Evolutionary conservation across 495 filamentous ascomycete genomes (phyloP).

Genomic region (Lepraria neglecta): DNA sequence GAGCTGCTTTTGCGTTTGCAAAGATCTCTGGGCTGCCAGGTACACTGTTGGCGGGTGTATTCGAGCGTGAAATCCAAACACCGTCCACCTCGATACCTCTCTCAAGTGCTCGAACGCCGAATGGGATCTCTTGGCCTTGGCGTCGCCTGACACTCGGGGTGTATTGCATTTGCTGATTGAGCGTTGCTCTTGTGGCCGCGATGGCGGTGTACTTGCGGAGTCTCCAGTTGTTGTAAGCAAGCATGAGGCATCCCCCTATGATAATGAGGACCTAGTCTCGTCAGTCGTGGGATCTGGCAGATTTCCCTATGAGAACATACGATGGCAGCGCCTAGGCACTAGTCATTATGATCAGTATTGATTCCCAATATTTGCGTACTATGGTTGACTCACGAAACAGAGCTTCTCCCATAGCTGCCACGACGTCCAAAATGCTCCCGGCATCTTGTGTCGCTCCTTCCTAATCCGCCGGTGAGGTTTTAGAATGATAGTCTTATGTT

Average conservation of each 20-base stretch:
- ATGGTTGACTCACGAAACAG: slow-evolving; percentile 63
- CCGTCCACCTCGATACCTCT: slow-evolving; percentile 80
- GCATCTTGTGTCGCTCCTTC: slow-evolving; percentile 13
- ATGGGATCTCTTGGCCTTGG: slow-evolving; percentile 61
- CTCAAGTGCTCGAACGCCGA: slow-evolving; percentile 84
- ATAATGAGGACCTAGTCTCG: slow-evolving; percentile 42
- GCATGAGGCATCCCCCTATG: slow-evolving; percentile 39
- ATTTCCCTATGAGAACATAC: slow-evolving; percentile 32
- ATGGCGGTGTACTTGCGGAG: slow-evolving; percentile 58
- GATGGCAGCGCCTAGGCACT: slow-evolving; percentile 43
- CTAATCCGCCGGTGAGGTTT: not conserved
- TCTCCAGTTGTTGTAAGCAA: slow-evolving; percentile 54
- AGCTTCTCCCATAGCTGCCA: slow-evolving; percentile 91
- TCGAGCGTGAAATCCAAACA: slow-evolving; percentile 73
- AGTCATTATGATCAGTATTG: slow-evolving; percentile 21
- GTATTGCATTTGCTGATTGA: slow-evolving; percentile 42
- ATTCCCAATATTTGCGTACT: slow-evolving; percentile 5
- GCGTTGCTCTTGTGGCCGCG: slow-evolving; percentile 57
- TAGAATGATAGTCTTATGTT: not conserved
- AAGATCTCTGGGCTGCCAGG: slow-evolving; percentile 26
- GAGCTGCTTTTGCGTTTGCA: slow-evolving; percentile 14
- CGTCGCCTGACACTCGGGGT: slow-evolving; percentile 33
- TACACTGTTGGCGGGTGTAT: slow-evolving; percentile 45
- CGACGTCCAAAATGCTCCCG: slow-evolving; percentile 56
- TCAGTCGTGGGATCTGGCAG: slow-evolving; percentile 31